Conservation (phyloP, 805 yeast species). For the Jamesozyma hellenica region DNA sequence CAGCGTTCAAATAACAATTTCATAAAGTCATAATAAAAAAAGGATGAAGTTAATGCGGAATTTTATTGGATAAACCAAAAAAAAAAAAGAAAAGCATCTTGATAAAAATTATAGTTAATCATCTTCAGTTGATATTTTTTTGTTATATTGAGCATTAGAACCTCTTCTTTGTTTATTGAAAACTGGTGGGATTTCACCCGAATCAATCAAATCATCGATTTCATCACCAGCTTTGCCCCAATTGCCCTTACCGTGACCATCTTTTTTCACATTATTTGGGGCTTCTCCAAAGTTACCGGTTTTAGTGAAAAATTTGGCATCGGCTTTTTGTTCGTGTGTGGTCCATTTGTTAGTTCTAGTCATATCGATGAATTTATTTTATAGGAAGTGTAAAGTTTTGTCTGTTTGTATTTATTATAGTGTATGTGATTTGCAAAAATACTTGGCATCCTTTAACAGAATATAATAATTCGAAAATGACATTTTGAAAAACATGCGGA, state of each 20-base stretch:
- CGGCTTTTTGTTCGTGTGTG: constrained; percentile 45
- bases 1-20: no score
- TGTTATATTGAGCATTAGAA: constrained; percentile 38
- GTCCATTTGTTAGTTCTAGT: constrained; percentile 76
- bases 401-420: not conserved
- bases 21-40: not conserved
- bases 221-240: constrained; percentile 86
- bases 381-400: not conserved
- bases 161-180: constrained; percentile 41
- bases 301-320: constrained; percentile 70
- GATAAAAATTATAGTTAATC: not conserved
- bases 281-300: constrained; percentile 57
- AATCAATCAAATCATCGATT: constrained; percentile 47
- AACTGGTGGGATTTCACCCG: constrained; percentile 44
- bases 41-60: not conserved
- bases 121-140: constrained; percentile 28
- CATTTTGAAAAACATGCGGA: no score
- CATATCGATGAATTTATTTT: constrained; percentile 41
- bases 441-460: no score
- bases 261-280: constrained; percentile 70
- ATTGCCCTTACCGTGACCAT: constrained; percentile 78
- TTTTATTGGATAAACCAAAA: not conserved
- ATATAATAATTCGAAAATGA: no score
- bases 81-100: not conserved
- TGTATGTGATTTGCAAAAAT: not conserved